Evolutionary conservation across 768 basidiomycete species (phyloP).

Genomic region (Lentinula boryana): DNA sequence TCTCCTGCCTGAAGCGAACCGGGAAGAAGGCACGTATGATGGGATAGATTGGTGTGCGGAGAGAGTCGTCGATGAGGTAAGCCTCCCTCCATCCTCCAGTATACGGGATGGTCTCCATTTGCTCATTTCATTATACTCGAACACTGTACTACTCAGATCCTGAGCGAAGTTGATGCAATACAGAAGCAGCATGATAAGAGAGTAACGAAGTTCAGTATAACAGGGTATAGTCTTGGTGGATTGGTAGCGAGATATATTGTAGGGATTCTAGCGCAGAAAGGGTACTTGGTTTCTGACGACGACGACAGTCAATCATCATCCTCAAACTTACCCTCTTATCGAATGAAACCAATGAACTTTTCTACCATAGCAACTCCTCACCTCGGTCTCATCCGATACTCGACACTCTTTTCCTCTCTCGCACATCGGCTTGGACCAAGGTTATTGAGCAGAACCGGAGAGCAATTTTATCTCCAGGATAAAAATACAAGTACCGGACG

Average conservation of each 20-base stretch:
- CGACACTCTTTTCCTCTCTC: slow-evolving; percentile 34
- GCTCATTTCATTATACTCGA: no score
- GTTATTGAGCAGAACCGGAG: slow-evolving; percentile 51
- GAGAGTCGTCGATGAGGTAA: slow-evolving; percentile 72
- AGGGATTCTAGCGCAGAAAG: slow-evolving; percentile 25
- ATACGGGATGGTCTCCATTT: not conserved
- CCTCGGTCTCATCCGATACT: slow-evolving; percentile 46
- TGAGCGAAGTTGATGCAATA: slow-evolving; percentile 34
- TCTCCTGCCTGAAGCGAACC: slow-evolving; percentile 60
- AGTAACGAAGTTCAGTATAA: slow-evolving; percentile 66
- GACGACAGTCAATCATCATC: not conserved
- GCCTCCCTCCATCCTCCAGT: slow-evolving; percentile 5
- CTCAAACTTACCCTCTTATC: not conserved
- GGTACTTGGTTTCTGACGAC: slow-evolving; percentile 44
- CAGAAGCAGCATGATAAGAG: slow-evolving; percentile 39
- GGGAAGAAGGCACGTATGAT: slow-evolving; percentile 70
- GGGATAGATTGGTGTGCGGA: slow-evolving; percentile 83
- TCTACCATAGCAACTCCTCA: slow-evolving; percentile 61
- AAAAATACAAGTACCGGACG: slow-evolving; percentile 45
- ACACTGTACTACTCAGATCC: not conserved
- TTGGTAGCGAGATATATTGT: slow-evolving; percentile 75
- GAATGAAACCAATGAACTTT: slow-evolving; percentile 46
- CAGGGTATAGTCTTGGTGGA: slow-evolving; percentile 80
- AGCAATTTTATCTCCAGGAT: slow-evolving; percentile 49
- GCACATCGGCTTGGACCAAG: slow-evolving; percentile 39